Evolutionary conservation across 257 asterid genomes (phyloP), one percentile per base, ranked within the genome.

Genomic region (Galeopsis tetrahit): DNA sequence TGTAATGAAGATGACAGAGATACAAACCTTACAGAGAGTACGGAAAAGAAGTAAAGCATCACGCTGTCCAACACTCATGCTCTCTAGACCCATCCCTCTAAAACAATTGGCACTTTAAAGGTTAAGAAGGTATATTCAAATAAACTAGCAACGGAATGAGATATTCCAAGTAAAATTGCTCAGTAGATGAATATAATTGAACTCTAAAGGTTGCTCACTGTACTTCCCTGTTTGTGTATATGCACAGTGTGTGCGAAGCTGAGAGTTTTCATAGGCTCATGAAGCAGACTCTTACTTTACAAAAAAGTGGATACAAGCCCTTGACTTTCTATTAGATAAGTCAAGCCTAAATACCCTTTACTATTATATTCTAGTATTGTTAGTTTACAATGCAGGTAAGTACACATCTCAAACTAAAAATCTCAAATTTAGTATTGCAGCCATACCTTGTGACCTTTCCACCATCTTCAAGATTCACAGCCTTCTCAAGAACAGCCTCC

Each of bases 401-500:
- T n/a, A 71, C 63, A 62, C 49, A 68, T 59, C 61, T 32, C 51
- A 63, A 72, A 81, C 42, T 68, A 65, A 67, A 57, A 73, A 58
- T 62, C 66, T 40, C 70, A 79, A 75, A 38, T 68, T 55, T 40
- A 61, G 63, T 70, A 38, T 6, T 51, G 82, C 61, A 62, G 73
- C 64, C 72, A 34, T 82, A 92, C 99, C 96, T 90, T 42, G 92
- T 78, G 76, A 82, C 88, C 78, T 95, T 92, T 74, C 87, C 96
- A 73, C 96, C 94, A 76, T 92, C 98, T 84, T 90, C 99, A 69
- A 88, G 90, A 82, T 84, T 86, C 80, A 95, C 98, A 67, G 98
- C 99, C 82, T 95, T 95, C 85, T 92, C 98, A 14, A 95, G 91
- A 81, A 86, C 98, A 80, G 99, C 99, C 90, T 95, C 99, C 77